phyloP scores from a whole-genome alignment of 2,329 filamentous ascomycete genomes.

The Corniculantispora saksenae region DNA sequence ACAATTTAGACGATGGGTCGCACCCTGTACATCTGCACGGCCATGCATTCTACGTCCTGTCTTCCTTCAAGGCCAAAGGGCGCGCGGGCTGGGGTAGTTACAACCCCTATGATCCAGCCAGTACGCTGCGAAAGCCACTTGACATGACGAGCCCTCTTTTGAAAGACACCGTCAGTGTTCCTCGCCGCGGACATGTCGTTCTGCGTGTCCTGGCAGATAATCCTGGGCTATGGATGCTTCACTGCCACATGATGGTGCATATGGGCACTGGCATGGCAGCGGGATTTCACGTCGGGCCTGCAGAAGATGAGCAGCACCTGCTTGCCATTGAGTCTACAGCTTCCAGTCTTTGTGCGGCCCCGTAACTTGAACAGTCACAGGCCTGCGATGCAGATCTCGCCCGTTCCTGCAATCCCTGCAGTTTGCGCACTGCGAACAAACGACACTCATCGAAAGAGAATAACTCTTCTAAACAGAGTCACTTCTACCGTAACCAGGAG shows the following conservation, averaged over 20 bases:
- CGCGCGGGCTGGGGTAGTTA: constrained; percentile 29
- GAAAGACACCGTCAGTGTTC: constrained; percentile 45
- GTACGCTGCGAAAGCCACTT: constrained; percentile 2
- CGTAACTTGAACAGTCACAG: no score
- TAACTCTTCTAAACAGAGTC: no score
- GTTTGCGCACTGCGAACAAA: no score
- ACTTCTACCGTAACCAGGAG: background rate
- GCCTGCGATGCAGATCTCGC: no score
- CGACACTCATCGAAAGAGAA: no score
- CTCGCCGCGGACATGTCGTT: constrained; percentile 29
- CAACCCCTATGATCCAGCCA: constrained; percentile 26
- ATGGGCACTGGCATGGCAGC: constrained; percentile 30
- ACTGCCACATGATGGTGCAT: constrained; percentile 33
- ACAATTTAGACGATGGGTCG: constrained; percentile 35
- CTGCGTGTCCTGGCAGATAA: constrained; percentile 28
- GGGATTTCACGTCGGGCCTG: constrained; percentile 28
- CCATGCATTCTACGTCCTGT: constrained; percentile 50
- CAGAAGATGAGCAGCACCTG: constrained; percentile 23
- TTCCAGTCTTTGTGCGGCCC: constrained; percentile 19
- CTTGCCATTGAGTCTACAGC: constrained; percentile 21
- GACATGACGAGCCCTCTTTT: constrained; percentile 26
- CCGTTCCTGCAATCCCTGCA: no score
- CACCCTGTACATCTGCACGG: constrained; percentile 56
- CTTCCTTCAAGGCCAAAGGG: constrained; percentile 24
- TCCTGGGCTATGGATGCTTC: constrained; percentile 31